phyloP scores from a whole-genome alignment of 306 rosid genomes.

The Cucumis sativus region DNA sequence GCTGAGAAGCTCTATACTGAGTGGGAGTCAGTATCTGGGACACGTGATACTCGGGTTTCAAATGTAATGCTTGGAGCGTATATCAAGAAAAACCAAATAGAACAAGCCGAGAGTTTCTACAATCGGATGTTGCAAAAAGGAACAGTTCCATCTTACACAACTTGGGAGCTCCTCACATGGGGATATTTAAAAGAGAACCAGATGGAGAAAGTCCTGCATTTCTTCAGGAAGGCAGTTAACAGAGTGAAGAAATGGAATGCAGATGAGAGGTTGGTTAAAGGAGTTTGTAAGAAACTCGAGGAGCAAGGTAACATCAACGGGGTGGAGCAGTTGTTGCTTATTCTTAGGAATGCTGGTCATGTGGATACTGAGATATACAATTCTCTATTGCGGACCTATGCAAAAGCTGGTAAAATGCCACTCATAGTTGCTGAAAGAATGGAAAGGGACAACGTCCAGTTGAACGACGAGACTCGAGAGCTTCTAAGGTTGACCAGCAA shows the following conservation, averaged over 20 bases:
- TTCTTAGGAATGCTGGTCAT: constrained; percentile 49
- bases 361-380: constrained; percentile 55
- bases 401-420: constrained; percentile 76
- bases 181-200: constrained; percentile 46
- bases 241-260: constrained; percentile 68
- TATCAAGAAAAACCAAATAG: constrained; percentile 51
- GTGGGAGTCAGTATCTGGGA: constrained; percentile 66
- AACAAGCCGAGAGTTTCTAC: constrained; percentile 47
- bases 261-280: constrained; percentile 32
- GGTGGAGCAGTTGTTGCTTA: constrained; percentile 51
- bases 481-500: constrained; percentile 54
- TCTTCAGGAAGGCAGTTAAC: constrained; percentile 47
- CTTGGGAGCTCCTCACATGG: constrained; percentile 81
- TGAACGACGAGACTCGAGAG: constrained; percentile 56
- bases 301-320: constrained; percentile 47
- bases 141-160: constrained; percentile 44
- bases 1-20: constrained; percentile 64
- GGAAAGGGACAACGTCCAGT: constrained; percentile 53
- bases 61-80: constrained; percentile 66
- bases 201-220: constrained; percentile 36
- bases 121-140: constrained; percentile 37
- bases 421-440: constrained; percentile 64
- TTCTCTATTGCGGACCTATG: constrained; percentile 48
- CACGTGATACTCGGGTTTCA: constrained; percentile 60
- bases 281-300: constrained; percentile 42